Base-by-base conservation (phyloP, 2,329 filamentous ascomycete species). In the Claviceps humidiphila region DNA sequence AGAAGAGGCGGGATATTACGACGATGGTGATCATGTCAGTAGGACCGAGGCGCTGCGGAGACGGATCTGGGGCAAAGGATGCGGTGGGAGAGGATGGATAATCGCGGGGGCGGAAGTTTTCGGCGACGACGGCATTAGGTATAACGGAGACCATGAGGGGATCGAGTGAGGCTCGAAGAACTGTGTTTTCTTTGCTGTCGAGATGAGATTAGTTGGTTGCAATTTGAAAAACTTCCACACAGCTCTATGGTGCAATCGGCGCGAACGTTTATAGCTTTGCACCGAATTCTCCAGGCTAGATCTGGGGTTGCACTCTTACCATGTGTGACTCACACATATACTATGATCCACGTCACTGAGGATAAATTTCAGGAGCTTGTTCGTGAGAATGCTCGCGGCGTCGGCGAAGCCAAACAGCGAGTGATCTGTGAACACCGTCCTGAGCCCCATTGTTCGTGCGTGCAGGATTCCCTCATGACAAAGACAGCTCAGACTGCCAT, bases 61-160 rank as follows among this genome's bases (percentile, higher is more conserved):
- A 76, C 5, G 72, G 68, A 59, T 71, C 72, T 47, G 67, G 71
- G 45, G 64, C 62, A 54, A 75, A 74, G 20, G 60, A 59, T 20
- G 60, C 49, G 39, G 58, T 58, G 41, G 66, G 58, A 34, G 64
- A 55, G 53, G 69, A 56, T 64, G 73, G 55, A 67, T 66, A 59
- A 62, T 70, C 60, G 64, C 74, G 58, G 0, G 91, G 93, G 50
- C 84, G 81, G 63, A 98, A 98, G 69, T 96, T 95, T 62, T 95
- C 90, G 11, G 94, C 90, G 1, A 98, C 94, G 2, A 98, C 87
- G 9, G 93, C 93, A 59, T 98, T 98, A 14, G 93, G 93, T 54
- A 98, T 97, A 40, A 95, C 93, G 0, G 91, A 97, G 22, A 98
- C 93, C 84, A 96, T 96, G 24, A 95, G 74, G 2, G 93, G 94